Base-by-base conservation (phyloP, 257 asterid species). In the Primulina huaijiensis region DNA sequence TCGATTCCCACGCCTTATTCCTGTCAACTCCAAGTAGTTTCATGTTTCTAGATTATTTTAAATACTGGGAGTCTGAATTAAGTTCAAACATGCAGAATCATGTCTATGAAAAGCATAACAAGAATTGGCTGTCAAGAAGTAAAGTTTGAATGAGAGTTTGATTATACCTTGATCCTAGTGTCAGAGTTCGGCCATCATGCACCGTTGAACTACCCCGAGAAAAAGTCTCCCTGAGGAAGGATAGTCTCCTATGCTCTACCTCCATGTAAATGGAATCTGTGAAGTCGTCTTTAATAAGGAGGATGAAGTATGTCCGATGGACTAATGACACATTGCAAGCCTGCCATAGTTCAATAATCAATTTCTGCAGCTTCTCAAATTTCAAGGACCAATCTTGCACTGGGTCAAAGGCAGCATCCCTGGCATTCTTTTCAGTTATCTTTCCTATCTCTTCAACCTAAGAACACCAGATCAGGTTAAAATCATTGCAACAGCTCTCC, bases 261-360 rank as follows among this genome's bases (percentile, higher is more conserved):
- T 87, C 96, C 88, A 89, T 73, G 68, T 85, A 89, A 40, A 89
- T 85, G 77, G 91, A 86, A 74, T 89, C 90, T 31, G 80, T 43
- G 20, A 75, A 74, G 71, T 85, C 91, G 14, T 81, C 89, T 79
- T 85, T 87, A 52, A 89, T 80, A 7, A 89, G 89, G 77, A 89
- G 83, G 82, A 85, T 40, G 77, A 89, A 89, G 73, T 85, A 89
- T 33, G 96, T 85, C 76, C 96, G 64, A 74, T 87, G 96, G 61
- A 86, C 83, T 72, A 89, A 68, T 8, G 93, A 79, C 17, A 89
- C 86, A 71, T 83, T 81, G 83, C 93, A 87, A 68, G 80, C 67
- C 65, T 87, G 80, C 93, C 96, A 89, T 16, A 89, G 88, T 76
- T 85, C 87, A 37, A 87, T 76, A 31, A 89, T 89, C 59, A 64